These are phyloP conservation scores for Diaporthe citri DNA, from an alignment of 2,329 filamentous ascomycete species.

Conservation along the genomic window DNA sequence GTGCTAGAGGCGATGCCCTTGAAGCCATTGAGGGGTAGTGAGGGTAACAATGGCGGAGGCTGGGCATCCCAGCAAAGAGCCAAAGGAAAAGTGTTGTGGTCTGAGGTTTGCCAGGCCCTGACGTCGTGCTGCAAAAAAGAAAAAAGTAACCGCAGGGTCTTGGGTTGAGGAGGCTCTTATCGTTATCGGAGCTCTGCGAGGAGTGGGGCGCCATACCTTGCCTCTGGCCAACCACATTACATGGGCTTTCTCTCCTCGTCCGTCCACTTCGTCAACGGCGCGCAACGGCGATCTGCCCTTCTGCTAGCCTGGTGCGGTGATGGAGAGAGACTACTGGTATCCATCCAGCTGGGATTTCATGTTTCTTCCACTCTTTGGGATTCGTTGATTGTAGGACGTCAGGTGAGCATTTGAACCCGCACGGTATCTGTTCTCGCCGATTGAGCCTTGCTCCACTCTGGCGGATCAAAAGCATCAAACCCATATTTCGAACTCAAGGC, in stretches of 20 bases:
- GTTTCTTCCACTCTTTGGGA: neutral
- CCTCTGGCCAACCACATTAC: constrained; percentile 27
- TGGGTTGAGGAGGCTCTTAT: constrained; percentile 17
- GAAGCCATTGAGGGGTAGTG: constrained; percentile 35
- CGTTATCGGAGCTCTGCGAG: constrained; percentile 5
- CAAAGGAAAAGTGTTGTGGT: neutral
- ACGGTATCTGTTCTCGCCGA: neutral
- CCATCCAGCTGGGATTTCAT: neutral
- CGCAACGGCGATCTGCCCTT: neutral
- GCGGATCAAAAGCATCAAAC: neutral
- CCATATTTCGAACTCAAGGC: neutral
- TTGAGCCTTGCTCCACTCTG: neutral
- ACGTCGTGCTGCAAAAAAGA: constrained; percentile 1
- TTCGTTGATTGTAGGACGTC: neutral
- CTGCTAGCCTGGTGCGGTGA: neutral
- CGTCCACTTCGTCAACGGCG: neutral
- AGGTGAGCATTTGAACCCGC: too few species aligned
- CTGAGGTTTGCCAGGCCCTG: constrained; percentile 5
- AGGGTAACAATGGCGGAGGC: too few species aligned
- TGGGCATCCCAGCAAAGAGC: constrained; percentile 4
- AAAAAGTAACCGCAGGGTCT: neutral
- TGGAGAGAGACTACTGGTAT: neutral
- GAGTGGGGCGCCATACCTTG: neutral
- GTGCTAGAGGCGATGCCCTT: constrained; percentile 3
- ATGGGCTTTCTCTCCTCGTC: neutral